Evolutionary conservation across 805 yeast species (phyloP).

Genomic region (Metschnikowia cerradonensis): DNA sequence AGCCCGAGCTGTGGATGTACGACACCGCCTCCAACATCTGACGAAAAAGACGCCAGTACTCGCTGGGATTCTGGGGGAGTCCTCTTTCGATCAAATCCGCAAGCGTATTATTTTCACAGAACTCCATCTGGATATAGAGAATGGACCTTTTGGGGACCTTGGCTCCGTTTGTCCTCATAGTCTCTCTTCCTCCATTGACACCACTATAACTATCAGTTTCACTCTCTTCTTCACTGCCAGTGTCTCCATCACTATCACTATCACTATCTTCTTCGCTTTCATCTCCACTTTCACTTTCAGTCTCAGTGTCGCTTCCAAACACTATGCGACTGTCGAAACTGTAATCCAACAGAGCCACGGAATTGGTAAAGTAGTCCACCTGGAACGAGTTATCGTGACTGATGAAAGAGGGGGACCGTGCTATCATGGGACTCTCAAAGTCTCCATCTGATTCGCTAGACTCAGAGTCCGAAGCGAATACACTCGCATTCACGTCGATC

Average conservation of each 20-base stretch:
- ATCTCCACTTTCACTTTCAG: not conserved
- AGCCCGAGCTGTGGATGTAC: conserved; percentile 90
- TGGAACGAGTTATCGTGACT: conserved; percentile 25
- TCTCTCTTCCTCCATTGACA: no score
- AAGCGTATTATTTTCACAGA: conserved; percentile 91
- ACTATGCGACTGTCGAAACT: conserved; percentile 29
- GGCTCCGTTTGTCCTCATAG: not conserved
- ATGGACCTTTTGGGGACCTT: conserved; percentile 44
- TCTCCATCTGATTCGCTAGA: conserved; percentile 12
- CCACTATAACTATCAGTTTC: not conserved
- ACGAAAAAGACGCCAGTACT: conserved; percentile 85
- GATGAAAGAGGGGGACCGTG: conserved; percentile 18
- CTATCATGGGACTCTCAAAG: conserved; percentile 23
- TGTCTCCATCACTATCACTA: not conserved
- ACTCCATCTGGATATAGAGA: conserved; percentile 95
- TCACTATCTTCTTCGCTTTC: not conserved
- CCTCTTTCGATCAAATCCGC: conserved; percentile 75
- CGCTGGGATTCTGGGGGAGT: conserved; percentile 63
- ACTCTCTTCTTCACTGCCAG: conserved; percentile 2
- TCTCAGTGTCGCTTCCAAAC: conserved; percentile 17
- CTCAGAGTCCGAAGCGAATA: conserved; percentile 7
- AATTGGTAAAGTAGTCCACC: conserved; percentile 68
- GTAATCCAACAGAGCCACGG: conserved; percentile 55
- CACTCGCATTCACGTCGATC: conserved; percentile 29
- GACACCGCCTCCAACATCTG: conserved; percentile 86